Percentiles rank a stretch among this genome's conserved stretches.
These are phyloP conservation scores for Combretum micranthum DNA, from an alignment of 345 rosid genomes.

Conservation along the genomic window DNA sequence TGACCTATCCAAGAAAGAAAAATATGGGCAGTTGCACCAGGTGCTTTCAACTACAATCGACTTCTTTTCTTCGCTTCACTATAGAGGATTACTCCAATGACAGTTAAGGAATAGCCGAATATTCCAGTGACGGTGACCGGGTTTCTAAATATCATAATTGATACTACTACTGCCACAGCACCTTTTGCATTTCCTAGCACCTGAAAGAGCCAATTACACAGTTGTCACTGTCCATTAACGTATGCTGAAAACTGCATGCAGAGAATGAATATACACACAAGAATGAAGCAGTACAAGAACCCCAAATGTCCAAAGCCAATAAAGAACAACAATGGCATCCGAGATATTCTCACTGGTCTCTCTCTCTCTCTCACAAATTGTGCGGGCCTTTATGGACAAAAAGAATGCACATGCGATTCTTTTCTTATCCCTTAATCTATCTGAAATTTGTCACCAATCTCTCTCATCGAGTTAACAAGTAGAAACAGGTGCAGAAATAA, in stretches of 20 bases:
- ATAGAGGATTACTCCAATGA: constrained; percentile 85
- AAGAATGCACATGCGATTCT: no score
- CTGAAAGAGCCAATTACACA: constrained; percentile 27
- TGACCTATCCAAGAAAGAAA: constrained; percentile 15
- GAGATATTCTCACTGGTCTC: no score
- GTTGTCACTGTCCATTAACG: background rate
- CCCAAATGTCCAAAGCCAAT: no score
- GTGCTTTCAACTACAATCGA: constrained; percentile 25
- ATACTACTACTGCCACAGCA: constrained; percentile 95
- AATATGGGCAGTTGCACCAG: constrained; percentile 3
- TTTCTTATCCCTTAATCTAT: no score
- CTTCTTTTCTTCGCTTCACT: constrained; percentile 97
- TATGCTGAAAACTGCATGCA: background rate
- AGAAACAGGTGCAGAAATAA: no score
- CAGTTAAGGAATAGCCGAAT: constrained; percentile 93
- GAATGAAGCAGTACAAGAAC: no score
- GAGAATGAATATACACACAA: background rate
- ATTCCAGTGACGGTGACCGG: constrained; percentile 98
- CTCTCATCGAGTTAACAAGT: no score
- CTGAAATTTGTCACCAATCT: no score
- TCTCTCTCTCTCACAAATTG: no score
- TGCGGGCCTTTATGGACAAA: no score
- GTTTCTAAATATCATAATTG: constrained; percentile 89
- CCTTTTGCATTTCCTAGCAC: constrained; percentile 99
- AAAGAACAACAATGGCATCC: no score